Conservation (phyloP, 148 eudicot species). For the Rhododendron ovatum region DNA sequence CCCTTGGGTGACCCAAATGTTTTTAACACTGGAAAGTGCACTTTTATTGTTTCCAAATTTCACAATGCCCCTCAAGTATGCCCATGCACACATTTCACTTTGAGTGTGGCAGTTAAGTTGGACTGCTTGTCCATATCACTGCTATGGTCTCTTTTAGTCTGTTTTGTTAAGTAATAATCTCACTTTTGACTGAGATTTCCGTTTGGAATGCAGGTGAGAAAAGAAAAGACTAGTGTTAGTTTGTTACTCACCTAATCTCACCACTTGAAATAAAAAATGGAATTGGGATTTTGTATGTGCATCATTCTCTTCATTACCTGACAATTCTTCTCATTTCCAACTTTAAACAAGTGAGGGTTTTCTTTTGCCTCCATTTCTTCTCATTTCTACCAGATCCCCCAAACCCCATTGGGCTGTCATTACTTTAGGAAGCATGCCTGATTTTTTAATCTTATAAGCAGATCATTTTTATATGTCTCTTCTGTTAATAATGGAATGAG, state of each 20-base stretch:
- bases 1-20: not conserved
- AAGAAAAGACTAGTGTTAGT: not conserved
- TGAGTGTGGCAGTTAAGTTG: not conserved
- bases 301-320: not conserved
- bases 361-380: not conserved
- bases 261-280: not conserved
- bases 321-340: not conserved
- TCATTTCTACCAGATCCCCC: not conserved
- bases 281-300: not conserved
- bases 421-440: not conserved
- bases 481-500: not conserved
- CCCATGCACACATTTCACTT: not conserved
- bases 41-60: not conserved
- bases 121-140: not conserved
- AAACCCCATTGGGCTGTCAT: not conserved
- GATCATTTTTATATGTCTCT: not conserved
- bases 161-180: not conserved
- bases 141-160: not conserved
- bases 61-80: not conserved
- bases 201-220: not conserved
- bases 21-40: not conserved
- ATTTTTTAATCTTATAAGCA: not conserved
- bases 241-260: not conserved
- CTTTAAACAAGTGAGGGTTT: not conserved
- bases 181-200: not conserved